A percentile compares a stretch with the other conserved stretches of the same genome.
phyloP scores from a whole-genome alignment of 1,284 basidiomycete species.

The Baeospora myosura region DNA sequence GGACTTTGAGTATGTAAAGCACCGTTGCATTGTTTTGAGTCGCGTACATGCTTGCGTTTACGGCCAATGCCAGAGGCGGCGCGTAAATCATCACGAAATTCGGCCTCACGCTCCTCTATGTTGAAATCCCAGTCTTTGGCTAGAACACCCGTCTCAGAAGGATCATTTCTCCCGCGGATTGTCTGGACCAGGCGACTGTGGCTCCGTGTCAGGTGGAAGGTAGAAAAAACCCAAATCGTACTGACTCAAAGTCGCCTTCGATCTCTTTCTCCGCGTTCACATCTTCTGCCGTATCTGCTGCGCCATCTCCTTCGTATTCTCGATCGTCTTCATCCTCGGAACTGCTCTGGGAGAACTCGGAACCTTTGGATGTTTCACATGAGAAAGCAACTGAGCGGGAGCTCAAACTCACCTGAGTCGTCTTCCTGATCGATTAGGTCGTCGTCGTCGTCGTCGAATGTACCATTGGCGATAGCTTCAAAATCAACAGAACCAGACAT shows the following conservation, averaged over 20 bases:
- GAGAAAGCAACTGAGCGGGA: no score
- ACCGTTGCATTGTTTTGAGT: neutral
- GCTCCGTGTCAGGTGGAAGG: neutral
- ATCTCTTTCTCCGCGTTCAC: constrained; percentile 31
- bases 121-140: constrained; percentile 64
- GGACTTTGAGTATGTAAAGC: neutral
- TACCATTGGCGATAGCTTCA: no score
- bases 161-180: constrained; percentile 47
- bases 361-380: no score
- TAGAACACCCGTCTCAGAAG: constrained; percentile 38
- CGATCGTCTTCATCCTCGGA: no score
- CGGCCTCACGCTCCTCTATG: constrained; percentile 55
- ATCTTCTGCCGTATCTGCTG: constrained; percentile 12
- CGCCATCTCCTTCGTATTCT: constrained; percentile 15
- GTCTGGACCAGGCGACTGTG: constrained; percentile 55
- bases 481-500: no score
- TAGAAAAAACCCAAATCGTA: constrained; percentile 5
- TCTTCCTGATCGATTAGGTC: no score
- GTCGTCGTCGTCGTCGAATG: no score
- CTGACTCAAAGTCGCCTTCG: constrained; percentile 41
- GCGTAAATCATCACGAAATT: constrained; percentile 64
- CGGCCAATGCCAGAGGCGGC: constrained; percentile 66
- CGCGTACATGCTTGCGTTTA: constrained; percentile 38
- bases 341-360: no score
- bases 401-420: no score